Base-by-base conservation (phyloP, 805 yeast species). In the Metschnikowia santaceciliae region DNA sequence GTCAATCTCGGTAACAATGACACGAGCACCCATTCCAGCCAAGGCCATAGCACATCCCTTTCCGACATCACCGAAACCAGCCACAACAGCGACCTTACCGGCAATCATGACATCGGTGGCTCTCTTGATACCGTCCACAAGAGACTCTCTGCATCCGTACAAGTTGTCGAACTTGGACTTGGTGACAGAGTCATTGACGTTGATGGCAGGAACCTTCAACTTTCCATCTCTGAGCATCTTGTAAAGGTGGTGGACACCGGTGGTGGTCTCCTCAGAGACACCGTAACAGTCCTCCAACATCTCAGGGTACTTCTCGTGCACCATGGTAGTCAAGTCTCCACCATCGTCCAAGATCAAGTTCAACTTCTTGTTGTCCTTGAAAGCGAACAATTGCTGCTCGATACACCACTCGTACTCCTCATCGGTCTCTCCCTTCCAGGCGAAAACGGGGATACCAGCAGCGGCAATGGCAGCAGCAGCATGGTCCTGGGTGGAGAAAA, bases 391-490 rank as follows among this genome's bases (percentile, higher is more conserved):
- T 82, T 94, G 98, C 81, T 92, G 98, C 81, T 94, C 97, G 66
- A 92, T 89, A 84, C 99, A 92, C 99, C 99, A 92, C 70, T 83
- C 71, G 84, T 92, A 94, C 81, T 92, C 99, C 82, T 92, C 98
- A 78, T 92, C 99, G 75, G 98, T 90, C 84, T 92, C 98, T 74
- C 99, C 98, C 84, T 92, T 92, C 99, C 99, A 92, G 68, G 99
- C 99, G 65, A 90, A 92, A 61, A 92, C 99, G 70, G 99, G 98
- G 54, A 92, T 95, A 79, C 99, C 99, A 62, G 97, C 76, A 63
- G 98, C 99, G 65, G 99, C 99, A 74, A 92, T 94, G 66, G 98
- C 98, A 69, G 99, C 97, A 67, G 99, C 98, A 64, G 98, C 98
- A 75, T 92, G 98, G 79, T 92, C 99, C 81, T 92, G 99, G 62